Conservation (phyloP, 2,329 filamentous ascomycete genomes). For the Dendrostoma leiphaemia region DNA sequence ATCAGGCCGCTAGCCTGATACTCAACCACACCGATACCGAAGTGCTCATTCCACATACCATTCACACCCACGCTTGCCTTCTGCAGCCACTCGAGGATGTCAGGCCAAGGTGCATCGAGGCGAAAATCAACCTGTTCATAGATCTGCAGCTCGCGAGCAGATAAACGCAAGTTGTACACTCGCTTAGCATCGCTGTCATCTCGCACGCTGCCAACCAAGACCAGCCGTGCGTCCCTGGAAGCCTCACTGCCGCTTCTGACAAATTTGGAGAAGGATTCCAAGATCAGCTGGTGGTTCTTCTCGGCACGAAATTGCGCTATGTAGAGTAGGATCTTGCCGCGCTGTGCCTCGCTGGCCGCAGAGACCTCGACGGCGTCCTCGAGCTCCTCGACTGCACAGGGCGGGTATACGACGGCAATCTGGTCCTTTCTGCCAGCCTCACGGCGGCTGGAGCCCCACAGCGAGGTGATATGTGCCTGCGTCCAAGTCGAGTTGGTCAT, state of each 20-base stretch:
- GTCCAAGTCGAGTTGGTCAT: conserved; percentile 99
- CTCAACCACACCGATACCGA: conserved; percentile 96
- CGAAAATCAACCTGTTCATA: conserved; percentile 84
- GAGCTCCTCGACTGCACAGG: conserved; percentile 85
- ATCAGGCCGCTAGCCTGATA: conserved; percentile 95
- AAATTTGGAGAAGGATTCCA: conserved; percentile 81
- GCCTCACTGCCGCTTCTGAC: conserved; percentile 54
- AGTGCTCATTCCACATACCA: conserved; percentile 99
- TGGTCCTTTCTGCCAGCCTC: conserved; percentile 44
- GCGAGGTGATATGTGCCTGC: conserved; percentile 71
- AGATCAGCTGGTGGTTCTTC: conserved; percentile 88
- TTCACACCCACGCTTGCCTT: conserved; percentile 85
- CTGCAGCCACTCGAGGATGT: conserved; percentile 77
- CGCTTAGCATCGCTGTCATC: conserved; percentile 76
- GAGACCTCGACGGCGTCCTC: conserved; percentile 72
- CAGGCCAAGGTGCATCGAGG: conserved; percentile 84
- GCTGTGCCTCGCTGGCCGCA: conserved; percentile 62
- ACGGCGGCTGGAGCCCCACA: conserved; percentile 68
- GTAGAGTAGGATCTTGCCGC: conserved; percentile 77
- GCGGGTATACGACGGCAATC: conserved; percentile 82
- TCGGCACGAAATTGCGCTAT: conserved; percentile 97
- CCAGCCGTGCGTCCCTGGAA: conserved; percentile 60
- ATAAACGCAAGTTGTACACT: conserved; percentile 83
- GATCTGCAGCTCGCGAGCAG: conserved; percentile 83
- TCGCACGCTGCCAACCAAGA: conserved; percentile 90